Conservation (phyloP, 805 yeast genomes). For the Ogataea glucozyma region DNA sequence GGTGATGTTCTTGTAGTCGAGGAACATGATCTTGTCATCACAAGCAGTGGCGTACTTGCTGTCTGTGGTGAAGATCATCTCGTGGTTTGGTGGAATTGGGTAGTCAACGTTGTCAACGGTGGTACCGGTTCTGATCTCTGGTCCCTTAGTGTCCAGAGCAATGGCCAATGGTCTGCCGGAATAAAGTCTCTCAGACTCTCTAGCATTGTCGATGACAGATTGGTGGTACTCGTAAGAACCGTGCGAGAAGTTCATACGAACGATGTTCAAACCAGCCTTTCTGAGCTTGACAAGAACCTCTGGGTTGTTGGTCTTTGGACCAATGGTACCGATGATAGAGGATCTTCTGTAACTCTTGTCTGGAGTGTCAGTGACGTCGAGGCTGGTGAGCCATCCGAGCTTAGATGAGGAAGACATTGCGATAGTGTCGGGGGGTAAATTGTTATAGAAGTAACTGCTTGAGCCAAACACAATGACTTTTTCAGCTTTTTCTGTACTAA, state of each 20-base stretch:
- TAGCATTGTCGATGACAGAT: slow-evolving; percentile 92
- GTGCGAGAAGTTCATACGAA: slow-evolving; percentile 98
- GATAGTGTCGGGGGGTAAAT: slow-evolving; percentile 3
- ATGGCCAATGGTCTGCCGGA: slow-evolving; percentile 97
- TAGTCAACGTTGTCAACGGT: slow-evolving; percentile 78
- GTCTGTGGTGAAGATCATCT: slow-evolving; percentile 92
- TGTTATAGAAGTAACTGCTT: too few relatives aligned
- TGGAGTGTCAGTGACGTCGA: slow-evolving; percentile 73
- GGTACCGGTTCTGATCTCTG: slow-evolving; percentile 98
- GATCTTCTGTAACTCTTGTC: slow-evolving; percentile 85
- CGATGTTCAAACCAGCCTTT: slow-evolving; percentile 97
- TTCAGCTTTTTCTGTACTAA: background rate
- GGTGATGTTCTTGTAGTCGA: slow-evolving; percentile 96
- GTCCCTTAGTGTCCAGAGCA: slow-evolving; percentile 99
- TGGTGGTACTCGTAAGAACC: slow-evolving; percentile 98
- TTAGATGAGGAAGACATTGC: slow-evolving; percentile 37
- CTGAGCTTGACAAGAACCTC: slow-evolving; percentile 84
- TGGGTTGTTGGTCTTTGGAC: slow-evolving; percentile 94
- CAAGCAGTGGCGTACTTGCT: slow-evolving; percentile 68
- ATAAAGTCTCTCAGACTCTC: slow-evolving; percentile 86
- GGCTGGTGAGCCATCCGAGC: slow-evolving; percentile 80
- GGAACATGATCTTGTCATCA: slow-evolving; percentile 80
- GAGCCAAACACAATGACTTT: too few relatives aligned
- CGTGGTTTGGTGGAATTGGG: slow-evolving; percentile 83
- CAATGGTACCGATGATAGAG: slow-evolving; percentile 97